Conservation (phyloP, 164 flowering plant species). For the Vitis rupestris region DNA sequence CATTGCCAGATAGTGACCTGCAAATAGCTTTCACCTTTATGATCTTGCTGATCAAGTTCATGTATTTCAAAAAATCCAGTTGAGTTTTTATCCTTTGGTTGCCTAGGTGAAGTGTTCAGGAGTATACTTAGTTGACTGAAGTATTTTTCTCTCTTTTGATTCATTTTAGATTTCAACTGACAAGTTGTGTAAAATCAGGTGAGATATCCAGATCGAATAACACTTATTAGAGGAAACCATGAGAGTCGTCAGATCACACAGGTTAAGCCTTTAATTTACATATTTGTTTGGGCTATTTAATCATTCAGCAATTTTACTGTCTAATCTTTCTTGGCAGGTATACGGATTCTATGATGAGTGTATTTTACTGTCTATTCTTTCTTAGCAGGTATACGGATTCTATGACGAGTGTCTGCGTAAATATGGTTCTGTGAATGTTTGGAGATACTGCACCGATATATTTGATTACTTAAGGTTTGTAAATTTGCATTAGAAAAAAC, state of each 20-base stretch:
- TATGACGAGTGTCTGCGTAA: conserved; percentile 97
- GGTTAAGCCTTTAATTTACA: conserved; percentile 36
- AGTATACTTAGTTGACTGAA: not conserved
- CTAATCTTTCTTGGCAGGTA: conserved; percentile 44
- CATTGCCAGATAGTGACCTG: too few relatives aligned
- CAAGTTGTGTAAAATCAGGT: conserved; percentile 48
- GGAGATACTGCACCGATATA: conserved; percentile 99
- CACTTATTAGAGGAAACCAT: conserved; percentile 97
- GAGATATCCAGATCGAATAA: conserved; percentile 96
- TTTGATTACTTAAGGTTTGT: conserved; percentile 94
- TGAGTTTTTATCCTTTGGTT: too few relatives aligned
- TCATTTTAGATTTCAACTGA: conserved; percentile 8
- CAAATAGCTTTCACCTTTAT: too few relatives aligned
- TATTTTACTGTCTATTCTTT: not conserved
- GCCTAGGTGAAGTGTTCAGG: too few relatives aligned
- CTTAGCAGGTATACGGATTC: conserved; percentile 90
- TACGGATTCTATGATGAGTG: conserved; percentile 99
- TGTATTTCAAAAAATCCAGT: too few relatives aligned
- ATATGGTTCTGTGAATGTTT: conserved; percentile 98
- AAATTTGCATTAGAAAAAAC: conserved; percentile 3
- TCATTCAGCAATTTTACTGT: conserved; percentile 4
- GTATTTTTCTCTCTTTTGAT: not conserved
- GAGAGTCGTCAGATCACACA: conserved; percentile 99
- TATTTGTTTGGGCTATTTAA: not conserved
- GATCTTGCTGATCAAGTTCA: too few relatives aligned